Percentiles rank a stretch among this genome's conserved stretches.
These are phyloP conservation scores for Thermochaetoides thermophila DNA, from an alignment of 495 filamentous ascomycete species.

Conservation along the genomic window DNA sequence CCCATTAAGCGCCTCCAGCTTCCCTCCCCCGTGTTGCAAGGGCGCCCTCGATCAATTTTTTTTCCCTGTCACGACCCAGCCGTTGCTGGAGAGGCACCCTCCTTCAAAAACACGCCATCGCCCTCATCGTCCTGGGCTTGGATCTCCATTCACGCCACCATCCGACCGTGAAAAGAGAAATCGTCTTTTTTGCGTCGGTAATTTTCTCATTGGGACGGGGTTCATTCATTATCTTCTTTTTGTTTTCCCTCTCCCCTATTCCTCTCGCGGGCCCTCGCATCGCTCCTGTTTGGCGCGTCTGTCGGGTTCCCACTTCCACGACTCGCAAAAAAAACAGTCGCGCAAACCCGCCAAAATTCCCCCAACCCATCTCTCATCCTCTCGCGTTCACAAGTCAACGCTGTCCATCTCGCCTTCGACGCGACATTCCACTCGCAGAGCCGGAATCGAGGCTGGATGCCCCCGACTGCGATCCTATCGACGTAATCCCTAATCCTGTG, in stretches of 20 bases:
- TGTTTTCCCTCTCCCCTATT: constrained; percentile 3
- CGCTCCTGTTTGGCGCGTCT: constrained; percentile 8
- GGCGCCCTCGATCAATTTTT: no score
- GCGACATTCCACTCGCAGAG: constrained; percentile 6
- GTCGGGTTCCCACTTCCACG: constrained; percentile 5
- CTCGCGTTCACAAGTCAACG: constrained; percentile 1
- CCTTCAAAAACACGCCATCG: no score
- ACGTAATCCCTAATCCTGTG: background rate
- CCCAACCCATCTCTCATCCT: constrained; percentile 1
- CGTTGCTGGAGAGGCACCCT: no score
- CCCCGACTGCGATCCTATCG: constrained; percentile 1
- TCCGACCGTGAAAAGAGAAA: no score
- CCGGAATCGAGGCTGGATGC: constrained; percentile 1
- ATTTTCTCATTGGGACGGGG: no score
- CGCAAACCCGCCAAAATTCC: constrained; percentile 5
- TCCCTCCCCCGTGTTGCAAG: no score
- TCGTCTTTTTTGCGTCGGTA: no score
- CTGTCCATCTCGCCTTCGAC: constrained; percentile 2
- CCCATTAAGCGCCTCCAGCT: no score
- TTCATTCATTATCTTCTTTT: no score
- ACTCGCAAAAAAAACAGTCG: constrained; percentile 1
- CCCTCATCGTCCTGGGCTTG: no score
- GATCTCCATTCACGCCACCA: no score
- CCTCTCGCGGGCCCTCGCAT: background rate
- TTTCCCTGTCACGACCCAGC: no score